Percentiles rank a stretch among this genome's conserved stretches.
phyloP scores from a whole-genome alignment of 768 basidiomycete genomes.

The Tulasnella calospora region DNA sequence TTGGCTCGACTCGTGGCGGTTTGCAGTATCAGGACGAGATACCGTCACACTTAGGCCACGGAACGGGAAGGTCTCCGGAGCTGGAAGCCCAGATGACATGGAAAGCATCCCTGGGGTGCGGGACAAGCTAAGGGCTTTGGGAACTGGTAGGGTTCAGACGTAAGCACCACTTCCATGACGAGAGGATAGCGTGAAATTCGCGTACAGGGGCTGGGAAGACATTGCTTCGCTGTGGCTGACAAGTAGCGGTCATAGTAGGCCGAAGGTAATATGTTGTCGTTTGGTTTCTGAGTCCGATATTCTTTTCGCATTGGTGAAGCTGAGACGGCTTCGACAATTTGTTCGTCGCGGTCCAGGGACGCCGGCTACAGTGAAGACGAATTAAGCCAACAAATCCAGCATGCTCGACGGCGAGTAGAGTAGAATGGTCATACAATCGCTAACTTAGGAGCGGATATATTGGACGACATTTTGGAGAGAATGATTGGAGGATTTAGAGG shows the following conservation, averaged over 20 bases:
- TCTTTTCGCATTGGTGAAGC: too few relatives aligned
- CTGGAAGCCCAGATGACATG: conserved; percentile 86
- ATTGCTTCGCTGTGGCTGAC: background rate
- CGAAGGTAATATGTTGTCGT: background rate
- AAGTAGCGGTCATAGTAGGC: background rate
- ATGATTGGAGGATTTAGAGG: too few relatives aligned
- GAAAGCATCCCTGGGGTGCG: conserved; percentile 70
- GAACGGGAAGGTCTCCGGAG: conserved; percentile 86
- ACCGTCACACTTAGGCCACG: conserved; percentile 65
- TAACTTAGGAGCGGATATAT: too few relatives aligned
- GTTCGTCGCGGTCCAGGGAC: too few relatives aligned
- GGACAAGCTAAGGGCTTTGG: conserved; percentile 72
- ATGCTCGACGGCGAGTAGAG: too few relatives aligned
- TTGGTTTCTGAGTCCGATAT: background rate
- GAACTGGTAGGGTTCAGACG: conserved; percentile 40
- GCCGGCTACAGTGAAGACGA: too few relatives aligned
- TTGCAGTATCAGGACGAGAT: conserved; percentile 39
- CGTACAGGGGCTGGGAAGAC: conserved; percentile 2
- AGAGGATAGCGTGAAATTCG: background rate
- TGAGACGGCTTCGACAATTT: too few relatives aligned
- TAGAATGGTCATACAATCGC: too few relatives aligned
- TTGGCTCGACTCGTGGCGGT: conserved; percentile 36
- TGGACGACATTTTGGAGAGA: too few relatives aligned
- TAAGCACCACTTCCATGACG: background rate
- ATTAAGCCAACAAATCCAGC: too few relatives aligned